Conservation (phyloP, 2,329 filamentous ascomycete species). For the Thelonectria discophora region DNA sequence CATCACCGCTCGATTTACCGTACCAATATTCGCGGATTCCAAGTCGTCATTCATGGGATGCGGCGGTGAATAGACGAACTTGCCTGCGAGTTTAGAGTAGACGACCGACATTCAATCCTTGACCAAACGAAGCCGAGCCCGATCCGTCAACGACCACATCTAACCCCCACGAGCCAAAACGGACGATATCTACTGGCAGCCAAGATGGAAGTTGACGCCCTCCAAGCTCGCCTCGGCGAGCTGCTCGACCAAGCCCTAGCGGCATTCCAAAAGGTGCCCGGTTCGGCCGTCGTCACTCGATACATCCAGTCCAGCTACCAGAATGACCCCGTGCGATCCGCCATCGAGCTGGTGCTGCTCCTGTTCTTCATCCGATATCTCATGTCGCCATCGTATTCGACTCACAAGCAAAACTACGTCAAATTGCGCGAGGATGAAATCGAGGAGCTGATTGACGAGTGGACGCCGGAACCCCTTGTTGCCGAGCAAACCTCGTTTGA, state of each 20-base stretch:
- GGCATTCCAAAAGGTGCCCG: conserved; percentile 89
- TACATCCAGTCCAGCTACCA: conserved; percentile 99
- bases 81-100: background rate
- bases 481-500: conserved; percentile 77
- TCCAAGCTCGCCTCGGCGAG: conserved; percentile 61
- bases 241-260: conserved; percentile 63
- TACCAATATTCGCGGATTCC: background rate
- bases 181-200: conserved; percentile 10
- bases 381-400: conserved; percentile 90
- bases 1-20: background rate
- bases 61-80: background rate
- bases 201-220: conserved; percentile 70
- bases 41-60: background rate
- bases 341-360: conserved; percentile 91
- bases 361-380: conserved; percentile 96
- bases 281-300: conserved; percentile 90
- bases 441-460: conserved; percentile 95
- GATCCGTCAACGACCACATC: background rate
- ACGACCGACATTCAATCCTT: background rate
- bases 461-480: conserved; percentile 93
- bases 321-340: conserved; percentile 92
- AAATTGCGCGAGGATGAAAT: conserved; percentile 91
- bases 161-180: background rate
- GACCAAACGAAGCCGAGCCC: background rate
- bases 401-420: conserved; percentile 88